Base-by-base conservation (phyloP, 1,284 basidiomycete genomes). In the Porogramme epimiltina region DNA sequence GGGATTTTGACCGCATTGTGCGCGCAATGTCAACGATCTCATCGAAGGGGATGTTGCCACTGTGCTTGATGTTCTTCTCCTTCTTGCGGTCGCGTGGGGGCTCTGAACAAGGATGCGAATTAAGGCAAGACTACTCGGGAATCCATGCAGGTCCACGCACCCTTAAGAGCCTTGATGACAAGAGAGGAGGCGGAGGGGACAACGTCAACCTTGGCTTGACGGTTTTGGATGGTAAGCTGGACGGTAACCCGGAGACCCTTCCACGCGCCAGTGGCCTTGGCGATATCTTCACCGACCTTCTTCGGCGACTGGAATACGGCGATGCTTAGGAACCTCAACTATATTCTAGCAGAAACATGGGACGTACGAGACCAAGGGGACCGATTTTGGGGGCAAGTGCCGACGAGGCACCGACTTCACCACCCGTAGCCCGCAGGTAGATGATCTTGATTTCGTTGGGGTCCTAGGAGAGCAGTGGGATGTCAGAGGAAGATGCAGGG, bases 231-330 rank as follows among this genome's bases (percentile, higher is more conserved):
- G 55, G 96, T 99, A 58, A 99, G 87, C 76, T 99, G 95, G 63
- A 98, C 94, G 63, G 97, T 99, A 58, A 99, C 97, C 58, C 95
- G 93, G 69, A 99, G 94, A 81, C 97, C 97, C 80, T 99, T 99
- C 97, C 97, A 99, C 74, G 90, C 90, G 55, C 89, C 86, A 59
- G 97, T 98, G 58, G 97, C 96, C 79, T 99, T 99, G 70, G 97
- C 97, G 71, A 99, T 99, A 80, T 99, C 97, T 92, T 99, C 97
- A 80, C 97, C 97, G 78, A 99, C 95, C 84, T 99, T 99, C 85
- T 99, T 99, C 71, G 97, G 96, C 55, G 97, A 98, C 95, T 98
- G 9, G 24, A 51, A 19, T 26, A 49, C 22, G 51, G 40, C 42
- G 26, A 33, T 44, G 45, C 51, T 58, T 36, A 46, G 24, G 31